Evolutionary conservation across 192 early-diverging fungal genomes (phyloP).

Genomic region (Rhizophagus prolifer): DNA sequence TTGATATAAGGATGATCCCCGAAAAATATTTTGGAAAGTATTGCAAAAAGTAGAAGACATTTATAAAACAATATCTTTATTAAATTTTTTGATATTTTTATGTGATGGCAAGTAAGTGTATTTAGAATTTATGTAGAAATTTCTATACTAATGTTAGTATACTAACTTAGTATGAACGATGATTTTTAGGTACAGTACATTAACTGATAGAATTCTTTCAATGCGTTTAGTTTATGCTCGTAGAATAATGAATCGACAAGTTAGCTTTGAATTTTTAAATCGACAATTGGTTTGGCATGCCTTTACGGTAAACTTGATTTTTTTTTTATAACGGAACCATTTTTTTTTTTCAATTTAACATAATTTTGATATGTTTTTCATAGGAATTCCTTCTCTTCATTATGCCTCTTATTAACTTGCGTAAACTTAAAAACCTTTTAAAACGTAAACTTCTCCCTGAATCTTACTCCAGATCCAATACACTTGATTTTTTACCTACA

Average conservation of each 20-base stretch:
- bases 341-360: slow-evolving; percentile 12
- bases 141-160: background rate
- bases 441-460: slow-evolving; percentile 49
- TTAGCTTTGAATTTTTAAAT: slow-evolving; percentile 93
- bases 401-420: slow-evolving; percentile 75
- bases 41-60: slow-evolving; percentile 62
- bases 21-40: slow-evolving; percentile 54
- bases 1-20: slow-evolving; percentile 41
- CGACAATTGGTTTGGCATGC: slow-evolving; percentile 93
- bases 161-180: background rate
- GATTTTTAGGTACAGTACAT: slow-evolving; percentile 63
- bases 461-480: slow-evolving; percentile 42
- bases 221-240: slow-evolving; percentile 83
- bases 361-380: background rate
- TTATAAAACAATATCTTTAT: slow-evolving; percentile 58
- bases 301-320: slow-evolving; percentile 67
- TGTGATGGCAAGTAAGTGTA: slow-evolving; percentile 72
- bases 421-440: slow-evolving; percentile 51
- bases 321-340: slow-evolving; percentile 14
- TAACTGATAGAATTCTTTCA: slow-evolving; percentile 75
- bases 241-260: slow-evolving; percentile 69
- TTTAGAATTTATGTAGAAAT: background rate
- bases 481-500: slow-evolving; percentile 55
- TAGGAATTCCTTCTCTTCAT: slow-evolving; percentile 89
- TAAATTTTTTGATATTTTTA: slow-evolving; percentile 86